Evolutionary conservation across 768 basidiomycete species (phyloP).

Genomic region (Phylloporus sp.): DNA sequence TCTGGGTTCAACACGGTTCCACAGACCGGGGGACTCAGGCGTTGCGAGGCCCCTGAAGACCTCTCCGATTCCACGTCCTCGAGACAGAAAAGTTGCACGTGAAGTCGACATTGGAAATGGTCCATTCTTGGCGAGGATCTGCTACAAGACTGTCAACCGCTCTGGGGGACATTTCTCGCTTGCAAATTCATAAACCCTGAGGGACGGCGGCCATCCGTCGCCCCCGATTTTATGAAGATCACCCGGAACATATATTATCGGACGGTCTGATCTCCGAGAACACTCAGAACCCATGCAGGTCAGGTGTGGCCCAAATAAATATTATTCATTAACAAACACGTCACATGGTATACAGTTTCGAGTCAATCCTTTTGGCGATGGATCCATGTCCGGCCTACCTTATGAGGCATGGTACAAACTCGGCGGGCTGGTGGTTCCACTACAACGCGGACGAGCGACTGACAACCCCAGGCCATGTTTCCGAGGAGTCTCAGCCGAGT

Average conservation of each 20-base stretch:
- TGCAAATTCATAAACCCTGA: background rate
- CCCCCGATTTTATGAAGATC: background rate
- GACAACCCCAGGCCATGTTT: background rate
- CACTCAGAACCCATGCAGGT: background rate
- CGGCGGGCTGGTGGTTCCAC: background rate
- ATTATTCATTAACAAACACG: background rate
- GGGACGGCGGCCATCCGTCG: background rate
- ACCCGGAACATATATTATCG: background rate
- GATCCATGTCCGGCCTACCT: background rate
- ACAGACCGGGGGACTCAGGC: background rate
- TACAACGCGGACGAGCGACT: background rate
- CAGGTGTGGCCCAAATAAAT: background rate
- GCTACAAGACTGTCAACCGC: background rate
- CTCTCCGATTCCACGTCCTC: background rate
- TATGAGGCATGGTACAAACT: background rate
- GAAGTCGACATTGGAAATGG: slow-evolving; percentile 17
- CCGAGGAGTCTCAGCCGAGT: background rate
- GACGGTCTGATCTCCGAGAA: background rate
- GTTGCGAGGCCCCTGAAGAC: background rate
- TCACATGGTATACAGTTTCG: background rate
- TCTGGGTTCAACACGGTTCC: too few species aligned
- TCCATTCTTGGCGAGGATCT: background rate
- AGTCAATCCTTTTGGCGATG: too few species aligned
- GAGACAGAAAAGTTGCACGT: slow-evolving; percentile 3
- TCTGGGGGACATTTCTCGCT: slow-evolving; percentile 12